A percentile compares a stretch with the other conserved stretches of the same genome.
Evolutionary conservation across 1,284 basidiomycete species (phyloP).

Genomic region (Puccinia horiana): DNA sequence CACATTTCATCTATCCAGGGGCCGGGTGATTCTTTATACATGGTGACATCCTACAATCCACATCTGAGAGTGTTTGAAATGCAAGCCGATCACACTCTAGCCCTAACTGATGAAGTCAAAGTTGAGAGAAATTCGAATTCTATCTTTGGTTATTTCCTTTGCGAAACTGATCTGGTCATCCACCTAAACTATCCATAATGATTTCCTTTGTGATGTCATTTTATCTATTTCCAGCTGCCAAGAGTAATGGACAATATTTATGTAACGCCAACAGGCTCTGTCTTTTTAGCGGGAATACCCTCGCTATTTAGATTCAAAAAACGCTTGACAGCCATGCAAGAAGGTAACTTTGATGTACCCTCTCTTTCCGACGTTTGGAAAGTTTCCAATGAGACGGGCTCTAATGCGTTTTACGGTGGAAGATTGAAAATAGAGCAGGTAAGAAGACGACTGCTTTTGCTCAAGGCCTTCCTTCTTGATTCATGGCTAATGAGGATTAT

Average conservation of each 20-base stretch:
- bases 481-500: not conserved
- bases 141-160: not conserved
- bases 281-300: slow-evolving; percentile 42
- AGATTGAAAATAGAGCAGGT: slow-evolving; percentile 42
- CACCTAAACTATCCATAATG: not conserved
- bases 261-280: slow-evolving; percentile 24
- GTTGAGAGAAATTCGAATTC: slow-evolving; percentile 4
- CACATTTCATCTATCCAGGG: slow-evolving; percentile 13
- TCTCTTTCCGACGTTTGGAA: slow-evolving; percentile 45
- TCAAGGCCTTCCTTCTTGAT: not conserved
- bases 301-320: slow-evolving; percentile 16
- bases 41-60: slow-evolving; percentile 33
- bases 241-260: slow-evolving; percentile 42
- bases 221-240: slow-evolving; percentile 22
- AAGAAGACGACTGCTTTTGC: not conserved
- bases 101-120: slow-evolving; percentile 43
- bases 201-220: not conserved
- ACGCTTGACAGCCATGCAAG: not conserved
- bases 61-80: slow-evolving; percentile 33
- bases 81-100: slow-evolving; percentile 45
- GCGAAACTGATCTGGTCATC: not conserved
- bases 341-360: not conserved
- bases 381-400: slow-evolving; percentile 32
- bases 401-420: slow-evolving; percentile 45
- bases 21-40: slow-evolving; percentile 26